Conservation (phyloP, 345 rosid species). For the Garcia nutans region DNA sequence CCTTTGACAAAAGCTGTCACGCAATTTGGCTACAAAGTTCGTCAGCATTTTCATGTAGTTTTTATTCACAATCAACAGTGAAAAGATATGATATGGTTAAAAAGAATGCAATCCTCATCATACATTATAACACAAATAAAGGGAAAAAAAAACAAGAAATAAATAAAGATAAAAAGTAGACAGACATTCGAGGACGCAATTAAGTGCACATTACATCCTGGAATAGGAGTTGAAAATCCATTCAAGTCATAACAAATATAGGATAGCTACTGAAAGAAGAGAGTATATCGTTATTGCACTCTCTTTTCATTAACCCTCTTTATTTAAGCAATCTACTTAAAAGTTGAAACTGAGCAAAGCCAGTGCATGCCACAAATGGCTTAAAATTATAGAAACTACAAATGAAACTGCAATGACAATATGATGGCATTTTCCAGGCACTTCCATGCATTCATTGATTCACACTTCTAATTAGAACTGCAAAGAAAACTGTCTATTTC, state of each 20-base stretch:
- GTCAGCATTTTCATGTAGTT: neutral
- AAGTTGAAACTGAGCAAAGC: no score
- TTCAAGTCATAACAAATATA: neutral
- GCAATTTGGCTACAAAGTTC: neutral
- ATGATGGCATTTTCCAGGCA: neutral
- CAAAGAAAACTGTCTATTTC: neutral
- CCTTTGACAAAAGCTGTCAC: neutral
- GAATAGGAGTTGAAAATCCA: constrained; percentile 6
- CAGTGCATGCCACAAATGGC: neutral
- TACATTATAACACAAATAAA: neutral
- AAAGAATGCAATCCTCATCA: neutral
- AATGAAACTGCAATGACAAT: neutral
- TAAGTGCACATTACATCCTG: neutral
- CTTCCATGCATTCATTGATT: neutral
- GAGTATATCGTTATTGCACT: neutral
- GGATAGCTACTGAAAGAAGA: neutral
- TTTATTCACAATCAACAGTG: neutral
- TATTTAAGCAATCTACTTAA: no score
- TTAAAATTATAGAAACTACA: neutral
- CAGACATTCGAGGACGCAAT: neutral
- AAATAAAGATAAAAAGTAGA: neutral
- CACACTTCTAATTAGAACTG: neutral
- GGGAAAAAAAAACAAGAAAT: neutral
- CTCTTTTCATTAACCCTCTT: neutral
- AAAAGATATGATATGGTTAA: neutral